Percentiles rank a stretch among this genome's conserved stretches.
Evolutionary conservation across 106 monocot genomes (phyloP).

Genomic region (Hemerocallis citrina): DNA sequence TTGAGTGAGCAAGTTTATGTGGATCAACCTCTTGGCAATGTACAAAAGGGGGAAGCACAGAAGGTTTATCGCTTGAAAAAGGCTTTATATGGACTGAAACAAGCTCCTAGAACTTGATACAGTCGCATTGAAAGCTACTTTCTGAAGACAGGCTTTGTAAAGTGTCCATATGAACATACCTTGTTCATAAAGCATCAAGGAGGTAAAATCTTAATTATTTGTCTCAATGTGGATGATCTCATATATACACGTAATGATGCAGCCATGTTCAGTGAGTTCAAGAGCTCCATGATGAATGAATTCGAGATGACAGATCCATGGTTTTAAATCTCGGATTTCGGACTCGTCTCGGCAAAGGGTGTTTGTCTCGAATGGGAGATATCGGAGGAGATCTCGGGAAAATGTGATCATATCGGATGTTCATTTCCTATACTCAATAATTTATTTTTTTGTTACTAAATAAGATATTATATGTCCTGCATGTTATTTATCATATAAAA

Average conservation of each 20-base stretch:
- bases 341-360: too few species aligned
- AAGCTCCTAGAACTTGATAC: slow-evolving; percentile 7
- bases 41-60: not conserved
- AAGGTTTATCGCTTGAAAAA: too few species aligned
- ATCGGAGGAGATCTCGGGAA: too few species aligned
- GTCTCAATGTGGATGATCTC: slow-evolving; percentile 7
- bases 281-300: not conserved
- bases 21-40: slow-evolving; percentile 14
- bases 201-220: not conserved
- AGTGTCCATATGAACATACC: slow-evolving; percentile 7
- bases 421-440: too few species aligned
- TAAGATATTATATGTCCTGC: too few species aligned
- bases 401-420: too few species aligned
- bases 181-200: not conserved
- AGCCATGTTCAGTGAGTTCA: slow-evolving; percentile 4
- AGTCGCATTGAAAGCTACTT: not conserved
- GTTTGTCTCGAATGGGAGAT: too few species aligned
- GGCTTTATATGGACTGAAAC: slow-evolving; percentile 6
- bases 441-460: too few species aligned
- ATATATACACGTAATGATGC: not conserved
- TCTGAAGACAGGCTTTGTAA: not conserved
- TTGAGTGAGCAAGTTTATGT: slow-evolving; percentile 10
- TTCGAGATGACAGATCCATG: not conserved
- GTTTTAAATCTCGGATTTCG: too few species aligned
- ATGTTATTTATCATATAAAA: too few species aligned